Evolutionary conservation across 1,284 basidiomycete genomes (phyloP).

Genomic region (Boletus smithii): DNA sequence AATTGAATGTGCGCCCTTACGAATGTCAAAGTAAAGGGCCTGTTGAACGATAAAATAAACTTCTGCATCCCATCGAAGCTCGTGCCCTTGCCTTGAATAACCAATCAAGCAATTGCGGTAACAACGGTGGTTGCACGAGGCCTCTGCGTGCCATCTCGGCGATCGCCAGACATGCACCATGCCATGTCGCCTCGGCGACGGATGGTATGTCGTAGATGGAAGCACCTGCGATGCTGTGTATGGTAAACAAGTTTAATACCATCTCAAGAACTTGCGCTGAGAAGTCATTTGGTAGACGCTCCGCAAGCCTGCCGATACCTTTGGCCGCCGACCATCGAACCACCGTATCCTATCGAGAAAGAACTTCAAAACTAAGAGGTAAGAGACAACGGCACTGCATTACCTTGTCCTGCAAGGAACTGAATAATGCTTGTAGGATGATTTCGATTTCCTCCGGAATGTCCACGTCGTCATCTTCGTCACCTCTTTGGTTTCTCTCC

Average conservation of each 20-base stretch:
- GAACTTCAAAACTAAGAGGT: conserved; percentile 1
- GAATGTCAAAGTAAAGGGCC: conserved; percentile 91
- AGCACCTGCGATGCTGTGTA: conserved; percentile 60
- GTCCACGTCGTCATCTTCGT: conserved; percentile 55
- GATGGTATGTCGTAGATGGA: conserved; percentile 70
- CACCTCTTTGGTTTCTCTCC: conserved; percentile 2
- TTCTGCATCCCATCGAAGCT: conserved; percentile 9
- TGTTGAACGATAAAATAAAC: conserved; percentile 34
- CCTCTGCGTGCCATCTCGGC: conserved; percentile 89
- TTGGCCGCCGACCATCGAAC: conserved; percentile 97
- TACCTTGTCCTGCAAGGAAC: conserved; percentile 81
- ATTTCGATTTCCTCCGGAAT: conserved; percentile 80
- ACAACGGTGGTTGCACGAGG: conserved; percentile 56
- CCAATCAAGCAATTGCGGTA: conserved; percentile 72
- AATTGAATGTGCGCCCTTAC: conserved; percentile 88
- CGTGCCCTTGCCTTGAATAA: conserved; percentile 61
- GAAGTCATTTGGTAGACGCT: conserved; percentile 75
- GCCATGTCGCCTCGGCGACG: conserved; percentile 85
- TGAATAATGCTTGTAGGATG: conserved; percentile 74
- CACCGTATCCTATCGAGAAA: conserved; percentile 72
- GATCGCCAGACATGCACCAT: conserved; percentile 89
- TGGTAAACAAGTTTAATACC: conserved; percentile 65
- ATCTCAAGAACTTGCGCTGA: conserved; percentile 79
- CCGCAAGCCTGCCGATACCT: conserved; percentile 83
- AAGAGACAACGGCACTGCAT: conserved; percentile 7